Evolutionary conservation across 2,329 filamentous ascomycete genomes (phyloP), one percentile per base, ranked within the genome.

Genomic region (Neophaeococcomyces aloes): DNA sequence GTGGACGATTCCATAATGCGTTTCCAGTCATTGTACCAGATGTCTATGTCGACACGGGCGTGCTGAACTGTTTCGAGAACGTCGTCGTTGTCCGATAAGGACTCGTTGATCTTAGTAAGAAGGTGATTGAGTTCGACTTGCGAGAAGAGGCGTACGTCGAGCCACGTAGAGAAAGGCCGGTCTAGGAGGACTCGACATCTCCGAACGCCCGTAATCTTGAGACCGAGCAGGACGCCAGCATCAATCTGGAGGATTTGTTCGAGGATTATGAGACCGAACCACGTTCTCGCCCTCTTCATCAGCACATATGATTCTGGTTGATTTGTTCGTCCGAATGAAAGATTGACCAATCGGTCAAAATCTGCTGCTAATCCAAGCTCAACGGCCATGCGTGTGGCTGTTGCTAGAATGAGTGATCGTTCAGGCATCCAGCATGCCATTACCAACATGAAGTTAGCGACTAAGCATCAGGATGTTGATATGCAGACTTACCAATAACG

Each of bases 401-500:
- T 64, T 0, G 71, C 69, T 2, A 72, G 58, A 0, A 76, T 57
- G 1, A 75, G 53, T 6, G 69, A 71, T 0, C 71, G 63, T 41
- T 75, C 72, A 3, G 73, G 63, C 0, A 68, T 68, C 48, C 75
- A 76, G 43, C 69, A 71, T 0, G 71, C 70, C 38, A 70, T 63
- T 1, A 75, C 59, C 38, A 23, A 13, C 7, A 4, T 6, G 14
- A 14, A 18, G 21, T 41, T 29, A 41, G 38, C 18, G 10, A 18
- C 14, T 14, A 7, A 13, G 7, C 6, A 3, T 18, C 6, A 30
- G 29, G 15, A 5, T 8, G 3, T 31, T 5, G 11, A 10, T 11
- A 29, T 11, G 7, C 5, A 14, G 5, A 38, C 35, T 38, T 32
- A 42, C 39, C 0, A 75, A 56, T 5, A 76, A 59, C 3, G 72